These are phyloP conservation scores for Streptanthus diversifolius DNA, from an alignment of 345 rosid species.

Conservation along the genomic window DNA sequence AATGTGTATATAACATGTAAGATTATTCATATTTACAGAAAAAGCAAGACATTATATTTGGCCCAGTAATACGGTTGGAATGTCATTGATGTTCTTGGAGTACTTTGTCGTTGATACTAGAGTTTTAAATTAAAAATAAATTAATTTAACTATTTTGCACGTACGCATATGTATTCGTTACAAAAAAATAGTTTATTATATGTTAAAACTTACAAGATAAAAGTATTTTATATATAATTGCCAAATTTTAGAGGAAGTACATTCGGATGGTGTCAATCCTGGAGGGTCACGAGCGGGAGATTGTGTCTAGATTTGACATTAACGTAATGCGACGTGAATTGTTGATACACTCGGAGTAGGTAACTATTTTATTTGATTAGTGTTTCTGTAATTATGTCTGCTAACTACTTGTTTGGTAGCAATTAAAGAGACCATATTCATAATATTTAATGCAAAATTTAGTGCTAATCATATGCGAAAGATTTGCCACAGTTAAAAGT, in stretches of 20 bases:
- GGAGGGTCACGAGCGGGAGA: background rate
- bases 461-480: background rate
- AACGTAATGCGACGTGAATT: background rate
- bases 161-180: background rate
- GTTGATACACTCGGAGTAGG: background rate
- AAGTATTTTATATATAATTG: background rate
- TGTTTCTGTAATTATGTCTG: background rate
- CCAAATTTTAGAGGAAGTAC: background rate
- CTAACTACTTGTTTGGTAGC: background rate
- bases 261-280: background rate
- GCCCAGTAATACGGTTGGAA: slow-evolving; percentile 11
- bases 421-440: background rate
- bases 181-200: background rate
- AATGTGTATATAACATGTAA: slow-evolving; percentile 4
- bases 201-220: background rate
- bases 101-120: background rate
- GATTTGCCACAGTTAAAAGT: no score
- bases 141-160: background rate
- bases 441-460: background rate
- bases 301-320: background rate
- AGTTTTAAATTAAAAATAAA: background rate
- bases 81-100: slow-evolving; percentile 1
- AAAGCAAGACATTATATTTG: slow-evolving; percentile 24
- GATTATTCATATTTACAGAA: slow-evolving; percentile 15
- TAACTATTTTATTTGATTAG: background rate